Evolutionary conservation across 1,284 basidiomycete species (phyloP).

Genomic region (Puccinia hordei): DNA sequence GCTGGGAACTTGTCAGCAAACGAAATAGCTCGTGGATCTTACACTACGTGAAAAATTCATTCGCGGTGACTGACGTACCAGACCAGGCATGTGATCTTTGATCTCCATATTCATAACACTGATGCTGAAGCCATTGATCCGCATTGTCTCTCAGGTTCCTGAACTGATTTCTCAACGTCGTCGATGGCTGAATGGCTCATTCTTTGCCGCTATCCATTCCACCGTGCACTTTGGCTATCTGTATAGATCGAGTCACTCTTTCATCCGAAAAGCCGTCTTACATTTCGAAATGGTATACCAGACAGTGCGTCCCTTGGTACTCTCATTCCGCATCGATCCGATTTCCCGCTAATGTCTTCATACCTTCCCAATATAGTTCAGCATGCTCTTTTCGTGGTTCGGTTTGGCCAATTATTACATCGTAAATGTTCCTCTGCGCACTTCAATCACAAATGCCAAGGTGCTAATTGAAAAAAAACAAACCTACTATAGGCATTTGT

Average conservation of each 20-base stretch:
- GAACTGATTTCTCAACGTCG: constrained; percentile 89
- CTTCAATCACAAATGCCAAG: constrained; percentile 61
- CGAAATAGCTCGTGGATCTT: constrained; percentile 80
- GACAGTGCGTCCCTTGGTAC: constrained; percentile 56
- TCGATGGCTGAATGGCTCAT: constrained; percentile 95
- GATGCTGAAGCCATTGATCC: background rate
- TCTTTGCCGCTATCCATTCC: constrained; percentile 90
- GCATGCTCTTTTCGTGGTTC: constrained; percentile 86
- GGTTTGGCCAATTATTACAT: constrained; percentile 82
- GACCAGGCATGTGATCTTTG: constrained; percentile 66
- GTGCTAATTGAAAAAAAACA: background rate
- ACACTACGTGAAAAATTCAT: constrained; percentile 91
- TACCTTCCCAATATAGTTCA: constrained; percentile 63
- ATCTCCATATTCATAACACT: background rate
- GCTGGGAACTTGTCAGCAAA: constrained; percentile 88
- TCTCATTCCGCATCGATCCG: background rate
- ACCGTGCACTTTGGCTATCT: constrained; percentile 88
- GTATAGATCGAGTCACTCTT: constrained; percentile 79
- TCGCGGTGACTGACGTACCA: constrained; percentile 86
- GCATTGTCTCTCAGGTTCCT: constrained; percentile 65
- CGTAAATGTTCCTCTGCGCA: constrained; percentile 59
- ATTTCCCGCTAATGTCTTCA: background rate
- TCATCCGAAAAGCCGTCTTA: constrained; percentile 86
- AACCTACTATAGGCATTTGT: constrained; percentile 56
- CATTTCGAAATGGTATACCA: constrained; percentile 94